Evolutionary conservation across 768 basidiomycete genomes (phyloP).

Genomic region (Mycena indigotica): DNA sequence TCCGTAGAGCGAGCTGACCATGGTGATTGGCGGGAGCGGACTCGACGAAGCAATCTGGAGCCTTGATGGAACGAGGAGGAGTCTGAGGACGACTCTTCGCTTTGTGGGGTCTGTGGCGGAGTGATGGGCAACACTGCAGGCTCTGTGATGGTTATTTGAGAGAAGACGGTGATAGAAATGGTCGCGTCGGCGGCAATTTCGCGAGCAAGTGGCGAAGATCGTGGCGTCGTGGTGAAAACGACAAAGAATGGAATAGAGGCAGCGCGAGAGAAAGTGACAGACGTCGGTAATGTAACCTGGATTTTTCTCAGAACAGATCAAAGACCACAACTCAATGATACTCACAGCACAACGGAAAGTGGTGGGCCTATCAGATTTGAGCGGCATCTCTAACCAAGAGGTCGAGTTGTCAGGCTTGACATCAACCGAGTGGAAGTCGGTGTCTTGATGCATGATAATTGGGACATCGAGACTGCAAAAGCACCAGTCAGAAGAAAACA

Average conservation of each 20-base stretch:
- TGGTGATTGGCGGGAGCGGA: constrained; percentile 23
- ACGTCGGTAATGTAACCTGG: constrained; percentile 68
- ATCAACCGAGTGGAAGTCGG: constrained; percentile 61
- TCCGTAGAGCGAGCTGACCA: constrained; percentile 17
- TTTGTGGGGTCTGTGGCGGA: constrained; percentile 53
- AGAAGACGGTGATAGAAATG: constrained; percentile 65
- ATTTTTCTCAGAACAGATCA: constrained; percentile 4
- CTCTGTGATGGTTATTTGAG: constrained; percentile 58
- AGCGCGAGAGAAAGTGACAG: constrained; percentile 60
- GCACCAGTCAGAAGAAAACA: constrained; percentile 14
- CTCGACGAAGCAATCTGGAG: constrained; percentile 14
- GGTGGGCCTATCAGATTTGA: constrained; percentile 61
- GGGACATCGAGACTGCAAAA: constrained; percentile 62
- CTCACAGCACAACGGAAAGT: constrained; percentile 70
- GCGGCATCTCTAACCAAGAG: constrained; percentile 70
- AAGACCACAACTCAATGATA: background rate
- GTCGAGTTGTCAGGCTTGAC: constrained; percentile 43
- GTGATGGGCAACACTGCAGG: constrained; percentile 42
- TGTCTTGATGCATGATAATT: constrained; percentile 60
- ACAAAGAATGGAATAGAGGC: constrained; percentile 72
- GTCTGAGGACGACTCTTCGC: constrained; percentile 41
- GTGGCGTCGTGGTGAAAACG: constrained; percentile 67
- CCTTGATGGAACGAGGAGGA: constrained; percentile 6
- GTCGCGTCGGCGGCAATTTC: constrained; percentile 75
- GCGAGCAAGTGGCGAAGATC: constrained; percentile 53